Base-by-base conservation (phyloP, 192 early-diverging fungal species). In the Coemansia sp. region DNA sequence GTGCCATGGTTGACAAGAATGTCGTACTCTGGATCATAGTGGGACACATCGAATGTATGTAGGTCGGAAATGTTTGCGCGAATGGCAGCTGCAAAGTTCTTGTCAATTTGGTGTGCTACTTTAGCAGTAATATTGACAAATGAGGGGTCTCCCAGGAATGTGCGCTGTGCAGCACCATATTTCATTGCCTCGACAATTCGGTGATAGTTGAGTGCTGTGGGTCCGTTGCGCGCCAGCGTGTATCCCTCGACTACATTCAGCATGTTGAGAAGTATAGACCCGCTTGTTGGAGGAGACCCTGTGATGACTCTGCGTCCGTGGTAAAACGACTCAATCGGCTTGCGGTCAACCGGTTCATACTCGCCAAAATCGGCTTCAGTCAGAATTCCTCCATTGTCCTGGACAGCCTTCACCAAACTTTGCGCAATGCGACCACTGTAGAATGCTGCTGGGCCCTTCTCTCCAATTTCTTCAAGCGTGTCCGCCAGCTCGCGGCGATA, bases 161-260 rank as follows among this genome's bases (percentile, higher is more conserved):
- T 90, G 42, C 94, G 86, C 70, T 91, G 87, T 2, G 95, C 94
- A 72, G 88, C 94, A 9, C 90, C 95, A 69, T 81, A 92, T 71
- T 97, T 97, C 70, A 94, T 87, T 15, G 93, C 87, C 70, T 98
- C 96, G 2, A 95, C 85, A 21, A 95, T 79, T 59, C 93, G 88
- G 74, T 98, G 95, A 15, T 89, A 78, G 62, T 89, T 94, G 16
- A 92, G 39, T 9, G 86, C 81, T 2, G 86, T 85, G 16, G 81
- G 74, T 4, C 89, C 89, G 39, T 88, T 83, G 19, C 69, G 40
- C 0, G 73, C 77, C 13, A 95, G 83, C 49, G 91, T 84, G 74
- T 86, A 96, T 52, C 92, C 86, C 75, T 98, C 96, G 57, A 95
- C 70, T 37, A 94, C 86, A 61, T 97, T 97, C 47, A 98, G 85